phyloP scores from a whole-genome alignment of 2,329 filamentous ascomycete genomes.

The Ascochyta viciae-villosae region DNA sequence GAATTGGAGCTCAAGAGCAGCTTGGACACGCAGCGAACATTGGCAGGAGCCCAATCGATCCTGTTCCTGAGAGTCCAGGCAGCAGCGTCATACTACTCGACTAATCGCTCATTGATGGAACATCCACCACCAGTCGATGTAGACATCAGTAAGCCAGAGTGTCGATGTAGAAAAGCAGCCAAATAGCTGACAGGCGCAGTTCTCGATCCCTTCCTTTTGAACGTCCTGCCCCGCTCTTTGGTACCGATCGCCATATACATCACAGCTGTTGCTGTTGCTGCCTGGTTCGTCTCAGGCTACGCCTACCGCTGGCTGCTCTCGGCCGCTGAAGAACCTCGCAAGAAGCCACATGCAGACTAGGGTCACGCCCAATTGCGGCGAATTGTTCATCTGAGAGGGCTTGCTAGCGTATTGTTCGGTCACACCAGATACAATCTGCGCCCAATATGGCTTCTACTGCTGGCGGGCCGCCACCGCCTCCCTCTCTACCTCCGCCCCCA shows the following conservation, averaged over 20 bases:
- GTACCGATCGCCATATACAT: conserved; percentile 76
- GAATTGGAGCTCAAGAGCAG: conserved; percentile 2
- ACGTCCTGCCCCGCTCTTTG: conserved; percentile 80
- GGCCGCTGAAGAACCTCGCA: conserved; percentile 24
- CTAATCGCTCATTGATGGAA: conserved; percentile 76
- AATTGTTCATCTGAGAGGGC: not conserved
- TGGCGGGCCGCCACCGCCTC: conserved; percentile 23
- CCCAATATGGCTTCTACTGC: conserved; percentile 33
- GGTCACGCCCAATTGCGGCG: conserved; percentile 9
- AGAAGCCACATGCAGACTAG: conserved; percentile 45
- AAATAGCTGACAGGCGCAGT: conserved; percentile 55
- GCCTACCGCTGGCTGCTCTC: conserved; percentile 47
- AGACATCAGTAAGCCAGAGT: conserved; percentile 65
- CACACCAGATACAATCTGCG: not conserved
- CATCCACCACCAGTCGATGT: conserved; percentile 75
- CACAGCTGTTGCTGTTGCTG: conserved; percentile 62
- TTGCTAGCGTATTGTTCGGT: not conserved
- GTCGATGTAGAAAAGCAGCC: not conserved
- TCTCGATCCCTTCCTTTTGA: conserved; percentile 83
- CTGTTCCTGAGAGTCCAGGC: conserved; percentile 78
- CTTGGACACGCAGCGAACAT: not conserved
- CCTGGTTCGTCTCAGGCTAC: conserved; percentile 59
- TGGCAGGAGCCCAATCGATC: conserved; percentile 54
- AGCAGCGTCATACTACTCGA: conserved; percentile 84
- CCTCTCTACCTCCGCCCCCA: conserved; percentile 12